A percentile compares a stretch with the other conserved stretches of the same genome.
These are phyloP conservation scores for Xerocomus cyaneibrunnescens DNA, from an alignment of 1,284 basidiomycete species.

Conservation along the genomic window DNA sequence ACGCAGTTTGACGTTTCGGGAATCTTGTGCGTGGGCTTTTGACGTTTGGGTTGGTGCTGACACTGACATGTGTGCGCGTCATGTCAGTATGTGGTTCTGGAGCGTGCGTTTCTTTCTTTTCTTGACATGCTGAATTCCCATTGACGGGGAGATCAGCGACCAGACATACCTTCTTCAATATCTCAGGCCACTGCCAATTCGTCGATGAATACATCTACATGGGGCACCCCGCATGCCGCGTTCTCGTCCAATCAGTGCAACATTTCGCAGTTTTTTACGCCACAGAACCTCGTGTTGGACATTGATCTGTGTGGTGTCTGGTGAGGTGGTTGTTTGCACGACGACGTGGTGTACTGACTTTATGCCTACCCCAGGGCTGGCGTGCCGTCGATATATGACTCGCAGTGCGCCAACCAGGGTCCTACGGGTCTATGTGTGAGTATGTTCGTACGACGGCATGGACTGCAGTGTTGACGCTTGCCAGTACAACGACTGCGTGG, in stretches of 20 bases:
- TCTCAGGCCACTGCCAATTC: slow-evolving; percentile 39
- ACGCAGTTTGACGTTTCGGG: slow-evolving; percentile 63
- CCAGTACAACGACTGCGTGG: slow-evolving; percentile 43
- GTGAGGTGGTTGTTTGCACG: slow-evolving; percentile 29
- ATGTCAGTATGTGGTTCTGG: slow-evolving; percentile 72
- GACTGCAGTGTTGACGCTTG: slow-evolving; percentile 1
- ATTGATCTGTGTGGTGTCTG: slow-evolving; percentile 60
- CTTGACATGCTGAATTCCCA: not conserved
- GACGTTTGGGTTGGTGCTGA: slow-evolving; percentile 3
- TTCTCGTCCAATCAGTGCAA: slow-evolving; percentile 48
- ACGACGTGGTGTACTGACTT: not conserved
- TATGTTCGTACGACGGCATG: slow-evolving; percentile 3
- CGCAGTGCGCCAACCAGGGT: slow-evolving; percentile 38
- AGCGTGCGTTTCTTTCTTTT: slow-evolving; percentile 47
- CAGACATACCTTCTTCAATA: slow-evolving; percentile 45
- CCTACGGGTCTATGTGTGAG: slow-evolving; percentile 43
- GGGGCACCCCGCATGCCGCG: slow-evolving; percentile 55
- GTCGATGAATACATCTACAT: slow-evolving; percentile 48
- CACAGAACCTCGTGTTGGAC: slow-evolving; percentile 55
- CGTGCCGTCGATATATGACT: slow-evolving; percentile 36
- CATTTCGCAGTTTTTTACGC: slow-evolving; percentile 47
- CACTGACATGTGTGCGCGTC: not conserved
- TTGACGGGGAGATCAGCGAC: slow-evolving; percentile 35
- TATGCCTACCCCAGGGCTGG: slow-evolving; percentile 40
- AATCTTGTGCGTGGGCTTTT: slow-evolving; percentile 50